Percentiles rank a stretch among this genome's conserved stretches.
phyloP scores from a whole-genome alignment of 2,329 filamentous ascomycete species.

The Thielaviopsis punctulata region DNA sequence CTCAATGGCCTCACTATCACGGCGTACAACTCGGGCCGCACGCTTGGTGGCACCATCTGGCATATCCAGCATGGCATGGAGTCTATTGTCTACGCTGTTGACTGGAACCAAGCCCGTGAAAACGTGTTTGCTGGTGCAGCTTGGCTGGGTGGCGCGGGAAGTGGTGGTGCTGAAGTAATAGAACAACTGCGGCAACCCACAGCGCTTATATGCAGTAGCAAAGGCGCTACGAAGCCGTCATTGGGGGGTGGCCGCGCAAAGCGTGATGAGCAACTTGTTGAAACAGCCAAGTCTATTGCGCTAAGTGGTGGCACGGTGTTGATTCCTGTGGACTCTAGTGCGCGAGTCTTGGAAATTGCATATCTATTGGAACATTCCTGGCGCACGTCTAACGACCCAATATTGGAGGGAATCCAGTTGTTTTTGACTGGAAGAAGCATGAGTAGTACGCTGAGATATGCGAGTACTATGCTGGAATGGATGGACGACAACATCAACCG shows the following conservation, averaged over 20 bases:
- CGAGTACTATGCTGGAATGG: slow-evolving; percentile 95
- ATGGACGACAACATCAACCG: slow-evolving; percentile 93
- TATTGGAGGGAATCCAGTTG: slow-evolving; percentile 39
- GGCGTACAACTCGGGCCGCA: slow-evolving; percentile 91
- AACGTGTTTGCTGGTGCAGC: slow-evolving; percentile 87
- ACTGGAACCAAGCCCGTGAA: slow-evolving; percentile 96
- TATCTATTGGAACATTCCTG: slow-evolving; percentile 89
- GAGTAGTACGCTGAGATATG: slow-evolving; percentile 75
- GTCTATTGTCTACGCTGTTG: slow-evolving; percentile 91
- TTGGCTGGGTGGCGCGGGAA: slow-evolving; percentile 71
- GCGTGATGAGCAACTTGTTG: slow-evolving; percentile 69
- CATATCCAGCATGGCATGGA: slow-evolving; percentile 94
- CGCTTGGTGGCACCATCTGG: slow-evolving; percentile 94
- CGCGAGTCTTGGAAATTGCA: slow-evolving; percentile 78
- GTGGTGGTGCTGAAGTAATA: slow-evolving; percentile 74
- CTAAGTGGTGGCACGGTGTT: slow-evolving; percentile 75
- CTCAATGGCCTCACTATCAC: slow-evolving; percentile 86
- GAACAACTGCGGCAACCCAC: slow-evolving; percentile 88
- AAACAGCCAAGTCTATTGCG: slow-evolving; percentile 64
- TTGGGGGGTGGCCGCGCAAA: slow-evolving; percentile 57
- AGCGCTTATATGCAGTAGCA: slow-evolving; percentile 79
- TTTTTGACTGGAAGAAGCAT: slow-evolving; percentile 78
- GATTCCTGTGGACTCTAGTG: slow-evolving; percentile 87
- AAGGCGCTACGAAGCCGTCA: slow-evolving; percentile 56
- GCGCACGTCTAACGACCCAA: slow-evolving; percentile 46